Base-by-base conservation (phyloP, 371 early-diverging fungal species). In the Lichtheimia ramosa region DNA sequence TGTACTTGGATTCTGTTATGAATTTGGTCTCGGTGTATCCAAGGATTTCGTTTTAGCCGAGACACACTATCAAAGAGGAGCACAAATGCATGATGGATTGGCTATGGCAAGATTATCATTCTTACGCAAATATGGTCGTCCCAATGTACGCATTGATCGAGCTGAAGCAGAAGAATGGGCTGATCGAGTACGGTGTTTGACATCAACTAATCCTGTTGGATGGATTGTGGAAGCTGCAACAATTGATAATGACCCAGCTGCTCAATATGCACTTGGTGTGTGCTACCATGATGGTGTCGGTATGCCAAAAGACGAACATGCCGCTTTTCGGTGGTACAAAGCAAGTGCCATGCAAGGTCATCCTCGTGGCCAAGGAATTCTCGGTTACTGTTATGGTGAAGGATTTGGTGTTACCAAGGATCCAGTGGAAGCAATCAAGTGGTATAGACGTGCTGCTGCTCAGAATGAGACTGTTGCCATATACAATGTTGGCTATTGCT, bases 401-500 rank as follows among this genome's bases (percentile, higher is more conserved):
- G 95, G 94, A 2, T 83, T 89, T 63, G 93, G 93, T 3, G 85
- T 91, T 0, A 81, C 81, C 34, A 85, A 84, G 58, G 79, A 91
- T 64, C 84, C 87, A 41, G 72, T 69, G 18, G 74, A 81, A 54
- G 92, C 93, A 6, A 79, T 92, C 63, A 74, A 75, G 48, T 92
- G 89, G 88, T 93, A 89, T 61, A 65, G 75, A 12, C 69, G 75
- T 2, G 84, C 89, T 1, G 90, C 93, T 3, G 75, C 68, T 16
- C 83, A 84, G 52, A 84, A 81, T 18, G 83, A 87, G 51, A 81
- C 86, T 0, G 91, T 90, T 6, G 88, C 91, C 21, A 89, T 90
- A 70, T 91, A 90, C 75, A 92, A 92, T 50, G 82, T 93, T 46
- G 94, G 89, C 5, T 87, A 90, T 62, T 91, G 91, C 63, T 93